Percentiles rank a stretch among this genome's conserved stretches.
These are phyloP conservation scores for Phycomyces nitens DNA, from an alignment of 192 early-diverging fungal genomes.

Conservation along the genomic window DNA sequence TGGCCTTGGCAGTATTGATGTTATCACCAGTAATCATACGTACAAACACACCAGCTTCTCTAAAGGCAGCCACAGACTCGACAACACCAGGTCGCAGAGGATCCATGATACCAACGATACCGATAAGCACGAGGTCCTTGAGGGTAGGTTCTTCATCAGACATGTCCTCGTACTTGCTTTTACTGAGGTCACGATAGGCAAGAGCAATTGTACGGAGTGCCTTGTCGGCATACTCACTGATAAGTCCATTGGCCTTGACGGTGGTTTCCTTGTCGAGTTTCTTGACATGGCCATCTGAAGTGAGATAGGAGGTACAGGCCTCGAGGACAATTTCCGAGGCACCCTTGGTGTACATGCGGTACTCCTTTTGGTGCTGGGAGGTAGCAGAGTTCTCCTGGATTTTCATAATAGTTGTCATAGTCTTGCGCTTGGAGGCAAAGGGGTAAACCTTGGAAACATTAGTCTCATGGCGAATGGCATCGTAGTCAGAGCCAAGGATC, in stretches of 20 bases:
- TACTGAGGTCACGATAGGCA: constrained; percentile 56
- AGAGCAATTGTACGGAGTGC: constrained; percentile 75
- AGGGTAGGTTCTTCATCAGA: constrained; percentile 55
- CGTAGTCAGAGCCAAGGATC: constrained; percentile 61
- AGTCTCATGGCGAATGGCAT: constrained; percentile 45
- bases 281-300: constrained; percentile 46
- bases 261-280: constrained; percentile 42
- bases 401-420: constrained; percentile 74
- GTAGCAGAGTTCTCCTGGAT: constrained; percentile 20
- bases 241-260: constrained; percentile 42
- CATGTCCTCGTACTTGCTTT: constrained; percentile 43
- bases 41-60: constrained; percentile 80
- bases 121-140: constrained; percentile 56
- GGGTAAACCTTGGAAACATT: constrained; percentile 69
- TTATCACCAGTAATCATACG: constrained; percentile 89
- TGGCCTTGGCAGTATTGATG: constrained; percentile 86
- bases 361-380: constrained; percentile 32
- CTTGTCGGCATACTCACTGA: constrained; percentile 57
- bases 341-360: constrained; percentile 71
- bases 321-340: constrained; percentile 78
- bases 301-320: constrained; percentile 59
- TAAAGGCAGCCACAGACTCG: constrained; percentile 71
- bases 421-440: constrained; percentile 87
- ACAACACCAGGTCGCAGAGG: constrained; percentile 79
- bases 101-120: constrained; percentile 86